Evolutionary conservation across 2,329 filamentous ascomycete genomes (phyloP).

Genomic region (Phyllosticta capitalensis): DNA sequence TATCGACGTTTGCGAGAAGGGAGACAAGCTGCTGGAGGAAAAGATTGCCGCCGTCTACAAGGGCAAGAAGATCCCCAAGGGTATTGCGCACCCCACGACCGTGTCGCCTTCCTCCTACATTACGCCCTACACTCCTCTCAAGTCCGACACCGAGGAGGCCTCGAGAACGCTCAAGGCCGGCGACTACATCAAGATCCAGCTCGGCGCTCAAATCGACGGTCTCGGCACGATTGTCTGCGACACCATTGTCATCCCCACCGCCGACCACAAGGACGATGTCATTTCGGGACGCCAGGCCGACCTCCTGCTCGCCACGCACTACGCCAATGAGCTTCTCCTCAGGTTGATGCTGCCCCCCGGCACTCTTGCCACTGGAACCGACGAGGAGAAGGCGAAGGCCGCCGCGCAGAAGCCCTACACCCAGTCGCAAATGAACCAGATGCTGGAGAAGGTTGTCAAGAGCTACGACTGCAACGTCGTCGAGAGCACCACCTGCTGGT

Average conservation of each 20-base stretch:
- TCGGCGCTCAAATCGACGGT: conserved; percentile 97
- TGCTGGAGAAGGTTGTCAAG: conserved; percentile 88
- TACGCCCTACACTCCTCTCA: conserved; percentile 91
- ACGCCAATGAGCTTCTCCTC: conserved; percentile 89
- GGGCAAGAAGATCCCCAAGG: conserved; percentile 94
- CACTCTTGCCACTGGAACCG: conserved; percentile 67
- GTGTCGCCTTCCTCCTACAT: conserved; percentile 90
- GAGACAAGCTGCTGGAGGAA: conserved; percentile 88
- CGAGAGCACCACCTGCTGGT: conserved; percentile 96
- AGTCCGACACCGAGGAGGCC: conserved; percentile 78
- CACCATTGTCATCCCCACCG: conserved; percentile 64
- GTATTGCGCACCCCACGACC: conserved; percentile 88
- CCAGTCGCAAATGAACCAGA: conserved; percentile 74
- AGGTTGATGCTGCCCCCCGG: conserved; percentile 88
- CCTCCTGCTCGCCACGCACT: conserved; percentile 81
- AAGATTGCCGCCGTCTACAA: conserved; percentile 95
- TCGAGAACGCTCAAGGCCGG: conserved; percentile 67
- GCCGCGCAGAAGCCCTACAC: conserved; percentile 71
- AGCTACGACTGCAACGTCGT: conserved; percentile 85
- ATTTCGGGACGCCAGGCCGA: conserved; percentile 74
- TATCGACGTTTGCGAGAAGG: conserved; percentile 86
- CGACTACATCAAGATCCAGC: conserved; percentile 92
- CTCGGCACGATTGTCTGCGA: conserved; percentile 95
- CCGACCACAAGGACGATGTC: conserved; percentile 51
- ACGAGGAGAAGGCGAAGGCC: conserved; percentile 90